phyloP scores from a whole-genome alignment of 1,284 basidiomycete genomes.

The Microbotryum lychnidis-dioicae region DNA sequence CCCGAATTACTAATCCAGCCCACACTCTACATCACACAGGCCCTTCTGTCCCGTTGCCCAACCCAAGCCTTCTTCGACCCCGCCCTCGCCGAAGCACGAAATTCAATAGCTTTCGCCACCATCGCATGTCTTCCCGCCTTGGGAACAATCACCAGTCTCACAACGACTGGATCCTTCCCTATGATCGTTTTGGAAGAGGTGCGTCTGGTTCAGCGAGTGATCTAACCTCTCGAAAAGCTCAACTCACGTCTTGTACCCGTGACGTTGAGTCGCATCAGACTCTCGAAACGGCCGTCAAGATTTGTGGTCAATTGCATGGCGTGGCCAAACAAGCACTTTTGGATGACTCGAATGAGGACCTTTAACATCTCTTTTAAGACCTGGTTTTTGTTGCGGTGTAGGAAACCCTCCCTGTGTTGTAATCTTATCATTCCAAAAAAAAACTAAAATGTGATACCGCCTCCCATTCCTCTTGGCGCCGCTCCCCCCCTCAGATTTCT shows the following conservation, averaged over 20 bases:
- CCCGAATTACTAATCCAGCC: neutral
- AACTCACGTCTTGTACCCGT: neutral
- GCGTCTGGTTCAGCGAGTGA: constrained; percentile 32
- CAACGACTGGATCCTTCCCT: constrained; percentile 62
- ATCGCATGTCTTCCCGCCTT: constrained; percentile 82
- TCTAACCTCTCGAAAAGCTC: neutral
- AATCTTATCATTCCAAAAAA: too few relatives aligned
- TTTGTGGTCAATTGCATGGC: constrained; percentile 62
- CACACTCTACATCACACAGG: constrained; percentile 6
- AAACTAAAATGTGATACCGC: too few relatives aligned
- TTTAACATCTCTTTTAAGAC: too few relatives aligned
- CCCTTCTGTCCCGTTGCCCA: constrained; percentile 14
- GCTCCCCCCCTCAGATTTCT: too few relatives aligned
- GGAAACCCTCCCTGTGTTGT: too few relatives aligned
- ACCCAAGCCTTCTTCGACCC: constrained; percentile 58
- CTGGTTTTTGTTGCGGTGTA: too few relatives aligned
- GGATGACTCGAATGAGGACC: too few relatives aligned
- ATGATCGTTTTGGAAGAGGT: constrained; percentile 51
- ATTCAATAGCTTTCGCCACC: constrained; percentile 56
- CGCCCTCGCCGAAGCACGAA: constrained; percentile 55
- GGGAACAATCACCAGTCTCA: constrained; percentile 70
- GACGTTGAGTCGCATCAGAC: constrained; percentile 46
- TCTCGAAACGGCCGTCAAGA: constrained; percentile 57
- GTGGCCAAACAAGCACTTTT: constrained; percentile 55
- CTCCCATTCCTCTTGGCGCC: too few relatives aligned